Percentiles rank a stretch among this genome's conserved stretches.
phyloP scores from a whole-genome alignment of 305 asterid genomes.

The Withania somnifera region DNA sequence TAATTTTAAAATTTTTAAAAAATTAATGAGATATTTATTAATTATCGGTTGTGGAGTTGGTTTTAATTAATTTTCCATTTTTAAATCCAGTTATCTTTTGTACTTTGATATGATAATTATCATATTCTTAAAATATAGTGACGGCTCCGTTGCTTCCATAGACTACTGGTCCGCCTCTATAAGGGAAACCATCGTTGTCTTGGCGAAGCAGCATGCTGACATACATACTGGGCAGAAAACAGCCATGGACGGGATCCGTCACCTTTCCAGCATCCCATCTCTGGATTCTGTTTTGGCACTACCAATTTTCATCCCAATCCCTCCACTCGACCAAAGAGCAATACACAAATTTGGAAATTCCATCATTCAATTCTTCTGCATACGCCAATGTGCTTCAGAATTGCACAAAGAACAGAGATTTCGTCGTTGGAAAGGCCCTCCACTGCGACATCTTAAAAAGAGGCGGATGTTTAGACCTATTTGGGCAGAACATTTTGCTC shows the following conservation, averaged over 20 bases:
- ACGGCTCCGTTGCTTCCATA: too few species aligned
- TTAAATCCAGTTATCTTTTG: too few species aligned
- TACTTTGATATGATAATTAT: too few species aligned
- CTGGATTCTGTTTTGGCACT: not conserved
- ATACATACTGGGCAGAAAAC: constrained; percentile 6
- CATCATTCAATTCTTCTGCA: constrained; percentile 37
- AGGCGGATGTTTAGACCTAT: constrained; percentile 55
- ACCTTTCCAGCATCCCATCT: not conserved
- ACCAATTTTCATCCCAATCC: constrained; percentile 22
- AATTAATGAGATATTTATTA: too few species aligned
- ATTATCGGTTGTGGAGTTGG: too few species aligned
- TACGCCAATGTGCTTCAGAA: constrained; percentile 42
- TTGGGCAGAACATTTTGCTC: constrained; percentile 47
- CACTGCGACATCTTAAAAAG: constrained; percentile 46
- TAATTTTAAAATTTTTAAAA: too few species aligned
- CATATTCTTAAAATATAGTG: too few species aligned
- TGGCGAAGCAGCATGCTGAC: constrained; percentile 14
- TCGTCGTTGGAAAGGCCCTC: constrained; percentile 26
- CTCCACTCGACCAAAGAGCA: constrained; percentile 18
- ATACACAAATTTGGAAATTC: constrained; percentile 7
- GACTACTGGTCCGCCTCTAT: not conserved
- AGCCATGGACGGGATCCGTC: constrained; percentile 24
- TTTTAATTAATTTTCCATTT: too few species aligned
- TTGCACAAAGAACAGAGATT: constrained; percentile 31
- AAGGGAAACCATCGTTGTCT: too few species aligned